Percentiles rank a stretch among this genome's conserved stretches.
Conservation (phyloP, 192 early-diverging fungal genomes). For the Obelidium mucronatum region DNA sequence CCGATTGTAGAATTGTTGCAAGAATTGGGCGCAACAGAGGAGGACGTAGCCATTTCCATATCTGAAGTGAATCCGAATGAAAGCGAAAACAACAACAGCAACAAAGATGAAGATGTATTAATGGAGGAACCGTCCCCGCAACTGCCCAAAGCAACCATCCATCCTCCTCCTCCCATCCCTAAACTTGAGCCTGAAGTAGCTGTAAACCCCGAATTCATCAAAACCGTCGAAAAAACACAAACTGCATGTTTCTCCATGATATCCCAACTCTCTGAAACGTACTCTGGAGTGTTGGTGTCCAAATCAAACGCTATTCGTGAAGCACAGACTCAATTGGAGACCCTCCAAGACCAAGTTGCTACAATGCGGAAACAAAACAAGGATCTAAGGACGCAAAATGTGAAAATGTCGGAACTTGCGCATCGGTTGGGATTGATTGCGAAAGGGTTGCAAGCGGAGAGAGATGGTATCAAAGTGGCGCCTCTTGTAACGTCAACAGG, state of each 20-base stretch:
- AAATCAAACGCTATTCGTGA: not conserved
- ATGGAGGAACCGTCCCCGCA: not conserved
- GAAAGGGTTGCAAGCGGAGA: not conserved
- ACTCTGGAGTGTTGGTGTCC: not conserved
- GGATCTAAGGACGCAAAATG: slow-evolving; percentile 21
- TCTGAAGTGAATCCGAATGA: too few species aligned
- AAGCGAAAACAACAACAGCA: too few species aligned
- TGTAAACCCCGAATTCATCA: slow-evolving; percentile 18
- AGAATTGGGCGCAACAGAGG: slow-evolving; percentile 5
- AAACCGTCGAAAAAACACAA: slow-evolving; percentile 1
- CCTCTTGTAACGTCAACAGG: too few species aligned
- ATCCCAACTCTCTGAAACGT: not conserved
- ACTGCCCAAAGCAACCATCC: not conserved
- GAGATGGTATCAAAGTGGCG: not conserved
- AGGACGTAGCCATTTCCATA: not conserved
- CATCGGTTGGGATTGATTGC: slow-evolving; percentile 21
- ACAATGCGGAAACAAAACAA: slow-evolving; percentile 31
- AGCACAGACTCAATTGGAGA: not conserved
- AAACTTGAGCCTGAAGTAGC: not conserved
- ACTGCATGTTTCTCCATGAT: slow-evolving; percentile 1
- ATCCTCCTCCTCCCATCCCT: not conserved
- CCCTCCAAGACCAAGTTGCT: not conserved
- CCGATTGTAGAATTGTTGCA: not conserved
- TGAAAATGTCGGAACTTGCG: slow-evolving; percentile 7
- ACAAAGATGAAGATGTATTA: not conserved